Evolutionary conservation across 2,329 filamentous ascomycete species (phyloP), one percentile per base, ranked within the genome.

Genomic region (Ceratocystis variospora): DNA sequence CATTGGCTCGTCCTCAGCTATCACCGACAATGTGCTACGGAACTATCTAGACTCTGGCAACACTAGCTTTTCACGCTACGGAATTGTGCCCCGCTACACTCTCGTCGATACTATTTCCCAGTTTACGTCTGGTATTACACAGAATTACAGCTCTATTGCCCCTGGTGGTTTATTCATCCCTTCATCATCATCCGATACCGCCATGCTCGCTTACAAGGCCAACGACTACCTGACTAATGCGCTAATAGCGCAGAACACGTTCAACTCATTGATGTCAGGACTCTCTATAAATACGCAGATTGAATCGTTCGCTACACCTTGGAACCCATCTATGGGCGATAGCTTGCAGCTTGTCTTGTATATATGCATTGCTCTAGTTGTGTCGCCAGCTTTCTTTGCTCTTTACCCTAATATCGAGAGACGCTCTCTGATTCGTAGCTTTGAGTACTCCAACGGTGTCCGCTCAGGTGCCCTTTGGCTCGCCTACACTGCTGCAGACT

Each of bases 371-470:
- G 89, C 87, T 0, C 85, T 95, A 75, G 81, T 83, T 5, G 85
- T 86, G 0, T 94, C 88, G 71, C 90, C 92, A 0, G 90, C 87
- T 15, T 92, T 96, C 78, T 95, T 96, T 71, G 84, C 89, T 0
- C 78, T 96, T 3, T 96, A 96, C 72, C 89, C 90, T 0, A 96
- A 90, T n/a, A 79, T 88, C 33, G 92, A 96, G 74, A 82, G 90
- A 31, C 78, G 90, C 10, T 79, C 85, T 62, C 88, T 90, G 69
- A 89, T 96, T 28, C 84, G 92, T 63, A 88, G 88, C 17, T 78
- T 96, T 37, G 87, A 96, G 74, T 96, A 96, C 75, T 95, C 89
- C 65, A 96, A 96, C 72, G 92, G 92, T 61, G 90, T 96, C 33
- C 81, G 89, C 12, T 87, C 89, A 0, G 78, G 89, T 7, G 90